phyloP scores from a whole-genome alignment of 2,329 filamentous ascomycete genomes.

The Arachnomyces sp. region DNA sequence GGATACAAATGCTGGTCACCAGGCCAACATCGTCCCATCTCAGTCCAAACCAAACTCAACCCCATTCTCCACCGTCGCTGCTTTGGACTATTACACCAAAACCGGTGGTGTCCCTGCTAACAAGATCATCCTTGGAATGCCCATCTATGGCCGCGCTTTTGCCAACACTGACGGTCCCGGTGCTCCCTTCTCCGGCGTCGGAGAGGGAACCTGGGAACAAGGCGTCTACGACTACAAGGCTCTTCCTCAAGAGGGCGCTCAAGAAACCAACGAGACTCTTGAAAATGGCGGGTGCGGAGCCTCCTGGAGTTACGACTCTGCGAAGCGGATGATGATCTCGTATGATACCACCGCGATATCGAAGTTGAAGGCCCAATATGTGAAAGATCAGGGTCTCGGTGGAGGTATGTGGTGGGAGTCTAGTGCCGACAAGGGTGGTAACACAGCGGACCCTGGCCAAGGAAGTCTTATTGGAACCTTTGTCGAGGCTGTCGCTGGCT shows the following conservation, averaged over 20 bases:
- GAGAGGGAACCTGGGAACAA: slow-evolving; percentile 67
- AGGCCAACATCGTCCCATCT: slow-evolving; percentile 67
- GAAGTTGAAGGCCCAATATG: slow-evolving; percentile 60
- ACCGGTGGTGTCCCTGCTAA: slow-evolving; percentile 50
- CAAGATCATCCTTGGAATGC: slow-evolving; percentile 90
- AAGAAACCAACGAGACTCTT: slow-evolving; percentile 52
- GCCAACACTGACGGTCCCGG: slow-evolving; percentile 70
- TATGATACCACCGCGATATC: slow-evolving; percentile 59
- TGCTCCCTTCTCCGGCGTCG: slow-evolving; percentile 61
- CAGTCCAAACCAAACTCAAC: slow-evolving; percentile 54
- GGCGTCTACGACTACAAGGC: slow-evolving; percentile 85
- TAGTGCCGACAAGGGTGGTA: slow-evolving; percentile 62
- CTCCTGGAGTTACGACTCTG: slow-evolving; percentile 66
- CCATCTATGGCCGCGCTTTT: slow-evolving; percentile 86
- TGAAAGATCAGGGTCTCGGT: slow-evolving; percentile 59
- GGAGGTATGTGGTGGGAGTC: slow-evolving; percentile 98
- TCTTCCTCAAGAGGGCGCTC: slow-evolving; percentile 60
- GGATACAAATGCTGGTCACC: slow-evolving; percentile 65
- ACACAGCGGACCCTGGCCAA: slow-evolving; percentile 24
- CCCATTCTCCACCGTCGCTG: slow-evolving; percentile 66
- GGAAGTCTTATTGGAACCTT: slow-evolving; percentile 60
- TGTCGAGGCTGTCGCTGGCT: slow-evolving; percentile 24
- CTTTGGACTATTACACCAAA: slow-evolving; percentile 61
- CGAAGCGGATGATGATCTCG: slow-evolving; percentile 58
- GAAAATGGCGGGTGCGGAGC: slow-evolving; percentile 46